A percentile compares a stretch with the other conserved stretches of the same genome.
phyloP scores from a whole-genome alignment of 1,284 basidiomycete species.

The Melanopsichium pennsylvanicum region DNA sequence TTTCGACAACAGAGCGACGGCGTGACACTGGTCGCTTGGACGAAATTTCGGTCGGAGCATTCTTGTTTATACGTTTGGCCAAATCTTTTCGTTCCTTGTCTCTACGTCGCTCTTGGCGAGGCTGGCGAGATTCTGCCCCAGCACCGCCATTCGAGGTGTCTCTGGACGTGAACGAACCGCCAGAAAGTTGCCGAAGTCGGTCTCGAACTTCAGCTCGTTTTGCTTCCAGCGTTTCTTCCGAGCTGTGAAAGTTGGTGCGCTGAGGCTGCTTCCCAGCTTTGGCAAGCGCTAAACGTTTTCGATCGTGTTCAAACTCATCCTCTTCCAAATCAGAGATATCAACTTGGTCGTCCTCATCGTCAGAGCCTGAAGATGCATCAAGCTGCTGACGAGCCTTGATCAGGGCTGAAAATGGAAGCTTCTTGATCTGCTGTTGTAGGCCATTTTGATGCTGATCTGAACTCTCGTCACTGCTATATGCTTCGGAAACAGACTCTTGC shows the following conservation, averaged over 20 bases:
- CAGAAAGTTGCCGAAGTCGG: slow-evolving; percentile 35
- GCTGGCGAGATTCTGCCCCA: slow-evolving; percentile 9
- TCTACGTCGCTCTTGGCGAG: slow-evolving; percentile 14
- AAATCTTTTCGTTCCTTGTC: slow-evolving; percentile 31
- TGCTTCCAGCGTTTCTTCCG: slow-evolving; percentile 25
- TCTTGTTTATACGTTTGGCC: slow-evolving; percentile 78
- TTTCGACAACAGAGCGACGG: slow-evolving; percentile 77
- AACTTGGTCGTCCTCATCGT: slow-evolving; percentile 15
- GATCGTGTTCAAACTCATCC: slow-evolving; percentile 50
- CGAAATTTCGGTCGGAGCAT: slow-evolving; percentile 87
- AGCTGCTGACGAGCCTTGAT: slow-evolving; percentile 70
- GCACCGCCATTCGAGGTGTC: slow-evolving; percentile 3
- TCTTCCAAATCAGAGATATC: slow-evolving; percentile 45
- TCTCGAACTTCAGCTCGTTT: slow-evolving; percentile 35
- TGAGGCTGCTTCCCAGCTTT: slow-evolving; percentile 31
- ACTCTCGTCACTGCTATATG: slow-evolving; percentile 59
- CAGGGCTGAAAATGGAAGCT: slow-evolving; percentile 68
- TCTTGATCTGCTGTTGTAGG: slow-evolving; percentile 32
- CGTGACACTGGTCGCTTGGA: slow-evolving; percentile 87
- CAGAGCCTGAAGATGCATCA: background rate
- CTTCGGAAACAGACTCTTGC: slow-evolving; percentile 66
- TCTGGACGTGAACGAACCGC: background rate
- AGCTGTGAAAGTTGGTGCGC: background rate
- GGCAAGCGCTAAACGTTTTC: slow-evolving; percentile 12
- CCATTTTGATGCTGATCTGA: slow-evolving; percentile 7